Base-by-base conservation (phyloP, 441 rosid genomes). In the Eruca vesicaria region DNA sequence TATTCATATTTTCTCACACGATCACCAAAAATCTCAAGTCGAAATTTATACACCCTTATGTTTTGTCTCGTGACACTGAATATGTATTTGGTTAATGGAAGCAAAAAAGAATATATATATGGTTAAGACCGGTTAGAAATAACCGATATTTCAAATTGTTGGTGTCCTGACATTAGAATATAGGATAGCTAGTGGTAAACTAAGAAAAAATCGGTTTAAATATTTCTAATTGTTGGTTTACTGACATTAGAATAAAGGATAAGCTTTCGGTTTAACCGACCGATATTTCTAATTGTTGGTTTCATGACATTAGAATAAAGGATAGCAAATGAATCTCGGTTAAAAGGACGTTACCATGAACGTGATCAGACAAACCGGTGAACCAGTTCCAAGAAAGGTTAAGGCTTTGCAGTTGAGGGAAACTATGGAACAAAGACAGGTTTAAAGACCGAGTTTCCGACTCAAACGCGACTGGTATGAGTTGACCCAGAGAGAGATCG, bases 381-480 rank as follows among this genome's bases (percentile, higher is more conserved):
- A 74, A 74, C 59, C 78, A 58, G 20, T 73, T 64, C 77, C 71
- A 53, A 0, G 77, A 73, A 41, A 73, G 64, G 43, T 53, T 63
- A 36, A 73, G 65, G 53, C 65, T 73, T 64, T 64, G 77, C 31
- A 73, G 77, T 23, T 64, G 64, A 63, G 69, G 18, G 45, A 73
- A 73, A 14, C 65, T 73, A 73, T 65, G 65, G 41, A 73, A 9
- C 71, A 73, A 18, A 65, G 64, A 18, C 31, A 64, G 48, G 21
- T 73, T 65, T 29, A 73, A 19, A 2, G 21, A n/a, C 14, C 68
- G 68, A 19, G 68, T 61, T 20, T 71, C 68, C 61, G 23, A 48
- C 35, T 71, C 68, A 10, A 73, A 73, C 20, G 57, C 57, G 31
- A 63, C 5, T 4, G 64, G 77, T 65, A 55, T 19, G 48, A 64